These are phyloP conservation scores for Hibiscus tridactylites DNA, from an alignment of 345 rosid genomes.

Conservation along the genomic window DNA sequence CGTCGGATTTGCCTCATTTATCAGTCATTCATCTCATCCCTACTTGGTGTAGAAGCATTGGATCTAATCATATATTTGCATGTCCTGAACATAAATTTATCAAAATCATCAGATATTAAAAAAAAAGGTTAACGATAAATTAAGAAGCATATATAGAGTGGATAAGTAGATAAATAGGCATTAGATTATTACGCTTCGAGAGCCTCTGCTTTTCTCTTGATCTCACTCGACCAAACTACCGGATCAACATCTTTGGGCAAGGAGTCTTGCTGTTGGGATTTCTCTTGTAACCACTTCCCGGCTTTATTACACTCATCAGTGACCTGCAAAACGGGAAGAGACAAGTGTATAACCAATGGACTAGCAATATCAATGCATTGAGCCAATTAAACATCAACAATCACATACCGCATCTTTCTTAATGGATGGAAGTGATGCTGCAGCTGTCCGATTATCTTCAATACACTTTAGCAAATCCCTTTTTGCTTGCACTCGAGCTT, in stretches of 20 bases:
- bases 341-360: not conserved
- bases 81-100: constrained; percentile 11
- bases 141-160: not conserved
- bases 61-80: constrained; percentile 20
- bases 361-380: not conserved
- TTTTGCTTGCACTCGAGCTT: constrained; percentile 50
- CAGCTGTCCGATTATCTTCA: constrained; percentile 34
- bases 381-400: constrained; percentile 3
- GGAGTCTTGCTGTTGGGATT: constrained; percentile 38
- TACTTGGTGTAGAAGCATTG: not conserved
- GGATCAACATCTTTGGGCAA: constrained; percentile 47
- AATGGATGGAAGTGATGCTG: constrained; percentile 39
- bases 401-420: constrained; percentile 44
- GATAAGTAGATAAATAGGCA: not conserved
- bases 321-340: constrained; percentile 30
- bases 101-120: not conserved
- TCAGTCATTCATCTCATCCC: constrained; percentile 15
- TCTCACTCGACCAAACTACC: constrained; percentile 49
- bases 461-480: constrained; percentile 43
- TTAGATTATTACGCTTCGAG: constrained; percentile 34
- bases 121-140: not conserved
- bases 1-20: constrained; percentile 7
- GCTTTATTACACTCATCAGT: constrained; percentile 53
- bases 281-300: constrained; percentile 64
- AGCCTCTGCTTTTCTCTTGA: constrained; percentile 46